Conservation (phyloP, 2,329 filamentous ascomycete species). For the Penicillium verrucosum region DNA sequence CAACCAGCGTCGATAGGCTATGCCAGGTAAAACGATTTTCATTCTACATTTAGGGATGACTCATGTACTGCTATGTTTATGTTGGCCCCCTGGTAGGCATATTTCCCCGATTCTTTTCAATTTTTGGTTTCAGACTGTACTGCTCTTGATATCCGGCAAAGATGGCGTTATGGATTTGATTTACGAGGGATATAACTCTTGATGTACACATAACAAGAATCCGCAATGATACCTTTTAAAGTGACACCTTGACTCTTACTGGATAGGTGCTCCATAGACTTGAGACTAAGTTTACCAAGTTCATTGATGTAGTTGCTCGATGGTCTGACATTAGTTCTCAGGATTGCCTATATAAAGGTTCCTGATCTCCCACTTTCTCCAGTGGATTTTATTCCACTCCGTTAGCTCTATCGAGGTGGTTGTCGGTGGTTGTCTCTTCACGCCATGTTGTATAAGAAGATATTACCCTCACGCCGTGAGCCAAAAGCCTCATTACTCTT, state of each 20-base stretch:
- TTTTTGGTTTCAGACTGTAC: conserved; percentile 4
- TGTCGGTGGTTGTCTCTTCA: not conserved
- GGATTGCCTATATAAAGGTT: not conserved
- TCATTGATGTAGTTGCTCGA: not conserved
- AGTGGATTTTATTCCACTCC: not conserved
- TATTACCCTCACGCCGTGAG: not conserved
- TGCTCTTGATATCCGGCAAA: conserved; percentile 7
- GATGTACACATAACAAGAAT: not conserved
- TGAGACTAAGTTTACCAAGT: not conserved
- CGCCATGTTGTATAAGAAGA: not conserved
- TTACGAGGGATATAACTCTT: not conserved
- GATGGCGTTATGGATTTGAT: conserved; percentile 1
- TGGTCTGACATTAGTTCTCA: not conserved
- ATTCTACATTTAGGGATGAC: conserved; percentile 10
- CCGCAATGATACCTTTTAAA: conserved; percentile 4
- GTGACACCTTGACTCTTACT: not conserved
- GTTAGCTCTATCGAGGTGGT: not conserved
- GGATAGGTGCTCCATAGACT: not conserved
- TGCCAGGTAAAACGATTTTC: conserved; percentile 22
- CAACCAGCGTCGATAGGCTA: conserved; percentile 29
- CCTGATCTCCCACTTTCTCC: not conserved
- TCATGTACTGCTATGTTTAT: conserved; percentile 17
- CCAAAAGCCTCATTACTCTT: not conserved
- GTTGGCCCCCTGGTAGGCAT: conserved; percentile 3
- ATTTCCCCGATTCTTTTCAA: conserved; percentile 2